Conservation (phyloP, 306 rosid species). For the Styphnolobium japonicum region DNA sequence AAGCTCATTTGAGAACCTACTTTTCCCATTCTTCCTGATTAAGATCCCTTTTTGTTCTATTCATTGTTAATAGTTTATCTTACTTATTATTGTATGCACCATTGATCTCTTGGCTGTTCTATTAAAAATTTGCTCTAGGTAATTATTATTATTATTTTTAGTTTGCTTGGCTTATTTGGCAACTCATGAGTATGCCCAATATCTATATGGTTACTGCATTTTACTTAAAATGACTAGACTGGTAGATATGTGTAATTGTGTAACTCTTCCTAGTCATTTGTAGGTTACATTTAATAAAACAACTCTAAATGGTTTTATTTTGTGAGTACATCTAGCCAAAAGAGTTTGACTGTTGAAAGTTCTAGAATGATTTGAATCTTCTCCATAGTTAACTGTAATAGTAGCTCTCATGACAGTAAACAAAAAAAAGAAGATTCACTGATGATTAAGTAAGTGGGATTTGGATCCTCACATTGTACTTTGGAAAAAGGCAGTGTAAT, state of each 20-base stretch:
- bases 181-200: not conserved
- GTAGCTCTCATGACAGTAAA: not conserved
- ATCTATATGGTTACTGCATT: conserved; percentile 7
- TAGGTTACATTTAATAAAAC: not conserved
- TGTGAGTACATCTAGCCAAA: not conserved
- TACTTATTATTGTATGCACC: too few species aligned
- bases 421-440: not conserved
- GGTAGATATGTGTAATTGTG: not conserved
- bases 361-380: conserved; percentile 1
- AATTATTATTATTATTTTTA: too few species aligned
- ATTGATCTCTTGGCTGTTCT: not conserved
- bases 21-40: too few species aligned
- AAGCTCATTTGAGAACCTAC: too few species aligned
- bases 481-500: not conserved
- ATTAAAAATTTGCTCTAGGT: not conserved
- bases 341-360: not conserved
- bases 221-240: not conserved
- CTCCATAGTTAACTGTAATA: not conserved
- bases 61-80: not conserved
- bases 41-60: too few species aligned
- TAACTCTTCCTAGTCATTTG: not conserved
- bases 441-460: not conserved
- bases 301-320: not conserved
- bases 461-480: not conserved
- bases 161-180: not conserved